A percentile compares a stretch with the other conserved stretches of the same genome.
Conservation (phyloP, 1,284 basidiomycete genomes). For the Tetrapyrgos nigripes region DNA sequence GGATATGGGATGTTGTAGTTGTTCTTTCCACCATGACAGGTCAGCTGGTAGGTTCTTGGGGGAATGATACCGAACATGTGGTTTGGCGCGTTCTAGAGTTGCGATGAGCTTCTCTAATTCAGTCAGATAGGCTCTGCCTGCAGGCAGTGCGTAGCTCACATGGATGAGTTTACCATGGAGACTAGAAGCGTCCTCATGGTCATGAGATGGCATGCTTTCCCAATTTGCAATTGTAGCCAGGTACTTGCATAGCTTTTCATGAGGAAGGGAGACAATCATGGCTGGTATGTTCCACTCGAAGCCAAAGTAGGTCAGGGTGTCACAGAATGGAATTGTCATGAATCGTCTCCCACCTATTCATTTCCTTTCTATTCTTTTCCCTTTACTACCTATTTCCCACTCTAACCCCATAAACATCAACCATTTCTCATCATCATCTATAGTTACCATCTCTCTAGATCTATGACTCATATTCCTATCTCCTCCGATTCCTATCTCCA, state of each 20-base stretch:
- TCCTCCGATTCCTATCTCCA: too few species aligned
- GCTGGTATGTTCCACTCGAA: constrained; percentile 36
- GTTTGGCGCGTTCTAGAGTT: constrained; percentile 21
- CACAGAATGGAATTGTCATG: constrained; percentile 33
- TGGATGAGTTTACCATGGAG: constrained; percentile 44
- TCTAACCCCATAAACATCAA: too few species aligned
- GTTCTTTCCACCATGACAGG: constrained; percentile 44
- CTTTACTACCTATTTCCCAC: too few species aligned
- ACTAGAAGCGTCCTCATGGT: constrained; percentile 31
- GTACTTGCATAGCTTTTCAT: constrained; percentile 36
- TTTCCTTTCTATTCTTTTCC: too few species aligned
- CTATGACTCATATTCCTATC: too few species aligned
- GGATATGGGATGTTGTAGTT: constrained; percentile 19
- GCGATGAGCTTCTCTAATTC: too few species aligned
- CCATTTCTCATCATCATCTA: too few species aligned
- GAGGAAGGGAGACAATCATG: constrained; percentile 27
- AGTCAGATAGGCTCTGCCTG: too few species aligned
- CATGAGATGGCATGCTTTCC: constrained; percentile 14
- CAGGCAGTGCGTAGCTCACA: constrained; percentile 20
- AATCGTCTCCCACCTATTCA: too few species aligned
- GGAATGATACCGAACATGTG: constrained; percentile 28
- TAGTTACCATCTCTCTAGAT: too few species aligned
- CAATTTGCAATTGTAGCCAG: constrained; percentile 24
- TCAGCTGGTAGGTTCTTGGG: constrained; percentile 22
- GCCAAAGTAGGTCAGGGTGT: constrained; percentile 33